A percentile compares a stretch with the other conserved stretches of the same genome.
phyloP scores from a whole-genome alignment of 2,329 filamentous ascomycete genomes.

The Microdochium paspali region DNA sequence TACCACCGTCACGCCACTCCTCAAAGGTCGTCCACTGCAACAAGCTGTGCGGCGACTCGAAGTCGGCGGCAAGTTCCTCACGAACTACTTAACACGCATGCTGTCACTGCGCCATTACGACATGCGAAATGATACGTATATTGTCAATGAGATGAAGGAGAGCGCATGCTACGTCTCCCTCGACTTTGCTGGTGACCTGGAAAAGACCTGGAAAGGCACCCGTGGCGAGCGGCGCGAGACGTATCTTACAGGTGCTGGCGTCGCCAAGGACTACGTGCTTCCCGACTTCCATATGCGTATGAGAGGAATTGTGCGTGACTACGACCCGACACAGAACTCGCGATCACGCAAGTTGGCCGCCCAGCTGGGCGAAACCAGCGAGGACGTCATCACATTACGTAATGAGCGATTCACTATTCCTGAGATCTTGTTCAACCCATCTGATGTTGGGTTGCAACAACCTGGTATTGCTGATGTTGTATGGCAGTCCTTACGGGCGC shows the following conservation, averaged over 20 bases:
- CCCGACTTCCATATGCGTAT: constrained; percentile 61
- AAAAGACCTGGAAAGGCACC: constrained; percentile 75
- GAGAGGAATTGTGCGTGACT: constrained; percentile 65
- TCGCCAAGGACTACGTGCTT: constrained; percentile 85
- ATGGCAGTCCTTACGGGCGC: constrained; percentile 61
- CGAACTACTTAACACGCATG: constrained; percentile 83
- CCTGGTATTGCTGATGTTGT: constrained; percentile 77
- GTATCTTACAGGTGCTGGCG: constrained; percentile 41
- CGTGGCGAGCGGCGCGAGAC: constrained; percentile 43
- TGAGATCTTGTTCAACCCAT: constrained; percentile 79
- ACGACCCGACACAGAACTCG: constrained; percentile 58
- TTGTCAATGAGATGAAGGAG: constrained; percentile 96
- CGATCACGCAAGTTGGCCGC: constrained; percentile 35
- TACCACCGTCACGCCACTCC: constrained; percentile 80
- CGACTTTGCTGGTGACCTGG: constrained; percentile 70
- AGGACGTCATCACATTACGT: constrained; percentile 77
- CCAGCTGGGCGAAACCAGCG: constrained; percentile 33
- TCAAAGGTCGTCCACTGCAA: constrained; percentile 73
- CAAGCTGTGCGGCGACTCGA: constrained; percentile 76
- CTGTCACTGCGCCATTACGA: constrained; percentile 90
- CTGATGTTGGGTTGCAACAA: constrained; percentile 76
- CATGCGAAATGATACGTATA: constrained; percentile 86
- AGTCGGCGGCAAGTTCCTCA: constrained; percentile 85
- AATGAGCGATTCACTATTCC: constrained; percentile 90
- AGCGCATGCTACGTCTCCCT: constrained; percentile 72